Evolutionary conservation across 106 monocot genomes (phyloP), one percentile per base, ranked within the genome.

Genomic region (Allium fistulosum): DNA sequence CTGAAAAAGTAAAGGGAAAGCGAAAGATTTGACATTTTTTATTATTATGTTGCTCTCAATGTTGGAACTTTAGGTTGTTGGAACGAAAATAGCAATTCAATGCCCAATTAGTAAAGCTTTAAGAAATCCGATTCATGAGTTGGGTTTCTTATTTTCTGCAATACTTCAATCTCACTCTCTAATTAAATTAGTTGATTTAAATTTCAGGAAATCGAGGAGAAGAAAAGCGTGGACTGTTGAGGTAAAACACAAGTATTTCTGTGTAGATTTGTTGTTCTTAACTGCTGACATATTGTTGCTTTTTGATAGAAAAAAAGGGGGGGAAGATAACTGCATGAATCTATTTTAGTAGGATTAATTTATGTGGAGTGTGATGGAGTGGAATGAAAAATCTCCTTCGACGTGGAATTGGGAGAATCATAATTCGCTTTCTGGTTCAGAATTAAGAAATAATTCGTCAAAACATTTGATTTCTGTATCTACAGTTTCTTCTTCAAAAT

Each of bases 381-480:
- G 81, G 81, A 78, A 78, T 52, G 13, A 61, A 3, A 78, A 66
- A 69, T 67, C 75, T 61, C 71, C 80, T 16, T 74, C 71, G 60
- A 70, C 13, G 45, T 80, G 80, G 84, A 81, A 81, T 60, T 85
- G 81, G 78, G 81, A 81, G 16, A 69, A 68, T 58, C 57, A 85
- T 49, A 16, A 51, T 67, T 67, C 22, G 10, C 11, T 53, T 53
- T 17, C 52, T 13, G 69, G 75, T 49, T 87, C 80, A 28, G 83
- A 88, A 17, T 15, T 82, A 26, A 77, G 72, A n/a, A 78, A 79
- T 71, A 76, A 80, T 12, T 82, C 84, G 12, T 79, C 84, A 22
- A 79, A 65, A 71, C 81, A 74, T 37, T 77, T 84, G 64, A 63
- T 77, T 49, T 81, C 85, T 7, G 85, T 71, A 15, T 85, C 85